These are phyloP conservation scores for Silene conica DNA, from an alignment of 148 eudicot species.

Conservation along the genomic window DNA sequence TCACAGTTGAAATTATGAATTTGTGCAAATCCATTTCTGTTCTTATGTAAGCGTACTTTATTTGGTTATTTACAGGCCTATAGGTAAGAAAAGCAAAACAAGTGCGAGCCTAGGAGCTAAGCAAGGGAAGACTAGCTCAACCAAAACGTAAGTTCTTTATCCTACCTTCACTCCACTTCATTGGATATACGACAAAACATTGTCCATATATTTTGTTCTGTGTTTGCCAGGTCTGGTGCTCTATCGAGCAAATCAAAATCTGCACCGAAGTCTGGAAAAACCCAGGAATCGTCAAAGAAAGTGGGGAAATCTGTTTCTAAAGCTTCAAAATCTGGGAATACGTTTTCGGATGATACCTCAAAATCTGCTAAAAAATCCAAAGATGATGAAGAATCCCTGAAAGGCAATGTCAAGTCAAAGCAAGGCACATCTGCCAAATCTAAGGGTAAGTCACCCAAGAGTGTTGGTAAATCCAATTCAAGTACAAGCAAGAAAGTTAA, in stretches of 20 bases:
- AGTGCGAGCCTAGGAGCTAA: conserved; percentile 28
- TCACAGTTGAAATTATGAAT: not conserved
- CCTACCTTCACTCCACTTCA: not conserved
- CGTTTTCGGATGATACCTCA: conserved; percentile 22
- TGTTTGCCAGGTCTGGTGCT: conserved; percentile 26
- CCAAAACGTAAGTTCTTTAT: conserved; percentile 43
- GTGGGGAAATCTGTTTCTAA: conserved; percentile 31
- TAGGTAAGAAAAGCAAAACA: conserved; percentile 49
- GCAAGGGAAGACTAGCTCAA: conserved; percentile 35
- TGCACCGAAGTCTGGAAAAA: conserved; percentile 29
- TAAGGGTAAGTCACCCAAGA: conserved; percentile 40
- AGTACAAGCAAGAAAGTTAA: conserved; percentile 38
- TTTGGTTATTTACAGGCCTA: conserved; percentile 35
- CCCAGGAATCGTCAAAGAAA: conserved; percentile 33
- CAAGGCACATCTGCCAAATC: conserved; percentile 33
- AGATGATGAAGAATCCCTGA: conserved; percentile 31
- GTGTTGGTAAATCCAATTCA: conserved; percentile 32
- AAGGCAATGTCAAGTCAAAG: conserved; percentile 29
- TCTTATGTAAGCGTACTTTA: not conserved
- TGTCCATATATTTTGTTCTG: not conserved
- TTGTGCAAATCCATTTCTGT: not conserved
- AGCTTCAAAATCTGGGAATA: conserved; percentile 25
- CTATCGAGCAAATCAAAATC: conserved; percentile 53
- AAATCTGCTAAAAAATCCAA: conserved; percentile 37
- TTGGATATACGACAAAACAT: not conserved